Evolutionary conservation across 1,284 basidiomycete species (phyloP).

Genomic region (Bondarzewia mesenterica): DNA sequence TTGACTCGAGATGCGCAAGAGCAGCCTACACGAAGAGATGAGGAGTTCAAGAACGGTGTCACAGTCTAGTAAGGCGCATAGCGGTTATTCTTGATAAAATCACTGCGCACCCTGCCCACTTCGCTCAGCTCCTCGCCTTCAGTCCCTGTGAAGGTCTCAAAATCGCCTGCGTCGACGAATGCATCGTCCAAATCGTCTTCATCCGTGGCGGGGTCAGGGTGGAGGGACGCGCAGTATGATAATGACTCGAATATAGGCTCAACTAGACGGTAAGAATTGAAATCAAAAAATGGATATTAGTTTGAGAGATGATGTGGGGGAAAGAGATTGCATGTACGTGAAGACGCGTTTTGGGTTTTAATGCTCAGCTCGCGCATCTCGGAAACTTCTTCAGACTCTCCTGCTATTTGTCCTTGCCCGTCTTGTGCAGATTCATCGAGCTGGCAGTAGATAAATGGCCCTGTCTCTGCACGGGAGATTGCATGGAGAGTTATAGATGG

Average conservation of each 20-base stretch:
- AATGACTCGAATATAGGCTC: conserved; percentile 84
- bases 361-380: conserved; percentile 75
- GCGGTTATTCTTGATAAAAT: conserved; percentile 76
- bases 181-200: conserved; percentile 51
- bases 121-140: conserved; percentile 67
- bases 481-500: conserved; percentile 86
- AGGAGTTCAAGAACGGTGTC: conserved; percentile 17
- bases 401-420: conserved; percentile 24
- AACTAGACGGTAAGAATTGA: conserved; percentile 38
- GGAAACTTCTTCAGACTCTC: conserved; percentile 40
- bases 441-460: conserved; percentile 83
- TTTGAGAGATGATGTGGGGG: not conserved
- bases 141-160: conserved; percentile 55
- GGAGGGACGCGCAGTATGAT: conserved; percentile 83
- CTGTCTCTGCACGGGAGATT: conserved; percentile 58
- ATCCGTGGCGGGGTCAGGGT: conserved; percentile 47
- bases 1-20: conserved; percentile 66
- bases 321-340: conserved; percentile 42
- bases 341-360: conserved; percentile 46
- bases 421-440: conserved; percentile 54
- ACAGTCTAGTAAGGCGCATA: conserved; percentile 78
- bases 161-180: conserved; percentile 44
- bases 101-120: conserved; percentile 90
- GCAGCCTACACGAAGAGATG: conserved; percentile 44
- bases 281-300: not conserved